Evolutionary conservation across 2,329 filamentous ascomycete species (phyloP), one percentile per base, ranked within the genome.

Genomic region (Aspergillus versicolor): DNA sequence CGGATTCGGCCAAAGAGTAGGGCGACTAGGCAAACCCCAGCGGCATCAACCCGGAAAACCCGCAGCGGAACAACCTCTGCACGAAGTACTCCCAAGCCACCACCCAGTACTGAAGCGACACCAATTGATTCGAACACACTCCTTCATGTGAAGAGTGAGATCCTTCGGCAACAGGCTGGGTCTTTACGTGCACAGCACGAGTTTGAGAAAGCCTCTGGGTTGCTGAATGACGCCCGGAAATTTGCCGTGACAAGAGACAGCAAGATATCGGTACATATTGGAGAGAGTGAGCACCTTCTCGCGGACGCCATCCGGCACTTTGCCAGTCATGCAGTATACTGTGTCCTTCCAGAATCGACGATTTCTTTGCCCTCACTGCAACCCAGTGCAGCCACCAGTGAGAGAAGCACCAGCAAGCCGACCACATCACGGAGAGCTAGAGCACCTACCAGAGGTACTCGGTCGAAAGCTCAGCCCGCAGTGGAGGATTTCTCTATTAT

Each of bases 341-440:
- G 91, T 17, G 89, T 93, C 9, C 83, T 97, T 15, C 90, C 93
- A 45, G 94, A 99, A 67, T 97, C 94, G 0, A 96, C 92, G 0
- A 87, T 97, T 24, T 95, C 92, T 0, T 88, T 93, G 58, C 91
- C 92, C 1, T 87, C 90, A 0, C 79, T 93, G 68, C 72, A 61
- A 70, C 74, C 59, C 4, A 60, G 50, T 40, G 70, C 67, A 49
- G 56, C 67, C 15, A 57, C 63, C 27, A 24, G 41, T 21, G 50
- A 81, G 81, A 34, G 77, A 75, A 59, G 61, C 66, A 27, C 65
- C 71, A 11, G 41, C 58, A 72, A 69, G 53, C 40, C 65, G n/a
- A 51, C 65, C 11, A 54, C 64, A 37, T 37, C 34, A 5, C 68
- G 66, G 19, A 70, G 57, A 59, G 57, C 67, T 11, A 70, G 66